Evolutionary conservation across 306 rosid genomes (phyloP).

Genomic region (Crotalaria pallida): DNA sequence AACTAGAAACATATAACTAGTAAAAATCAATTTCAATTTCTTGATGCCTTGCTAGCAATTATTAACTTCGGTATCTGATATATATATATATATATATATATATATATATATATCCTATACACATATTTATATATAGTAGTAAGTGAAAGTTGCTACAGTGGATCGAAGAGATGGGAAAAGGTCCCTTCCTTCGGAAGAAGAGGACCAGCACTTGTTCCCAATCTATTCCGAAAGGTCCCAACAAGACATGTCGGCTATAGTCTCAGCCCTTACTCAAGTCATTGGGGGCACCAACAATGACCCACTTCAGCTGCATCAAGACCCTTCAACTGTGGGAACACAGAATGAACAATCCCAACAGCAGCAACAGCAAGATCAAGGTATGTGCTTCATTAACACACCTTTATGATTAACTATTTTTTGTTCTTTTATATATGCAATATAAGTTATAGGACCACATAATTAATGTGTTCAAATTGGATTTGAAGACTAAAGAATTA

Average conservation of each 20-base stretch:
- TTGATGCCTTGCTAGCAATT: not conserved
- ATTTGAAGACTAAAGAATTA: not conserved
- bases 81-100: not conserved
- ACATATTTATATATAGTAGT: not conserved
- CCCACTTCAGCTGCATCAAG: conserved; percentile 15
- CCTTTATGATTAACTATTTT: not conserved
- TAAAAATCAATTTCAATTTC: not conserved
- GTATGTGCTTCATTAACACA: conserved; percentile 20
- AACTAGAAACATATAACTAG: not conserved
- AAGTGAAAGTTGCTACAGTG: conserved; percentile 11
- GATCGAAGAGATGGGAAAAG: conserved; percentile 50
- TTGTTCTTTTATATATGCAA: too few relatives aligned
- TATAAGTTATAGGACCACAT: not conserved
- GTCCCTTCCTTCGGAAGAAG: conserved; percentile 40
- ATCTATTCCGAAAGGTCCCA: conserved; percentile 64
- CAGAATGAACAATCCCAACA: conserved; percentile 28
- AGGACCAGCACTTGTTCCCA: conserved; percentile 46
- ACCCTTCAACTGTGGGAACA: not conserved
- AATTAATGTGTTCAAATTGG: not conserved
- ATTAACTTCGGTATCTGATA: not conserved
- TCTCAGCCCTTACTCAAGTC: conserved; percentile 68
- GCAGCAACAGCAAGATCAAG: conserved; percentile 39
- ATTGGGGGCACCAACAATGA: conserved; percentile 36
- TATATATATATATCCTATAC: not conserved
- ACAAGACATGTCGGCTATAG: conserved; percentile 72